Evolutionary conservation across 2,329 filamentous ascomycete genomes (phyloP).

Genomic region (Hypoxylon sp.): DNA sequence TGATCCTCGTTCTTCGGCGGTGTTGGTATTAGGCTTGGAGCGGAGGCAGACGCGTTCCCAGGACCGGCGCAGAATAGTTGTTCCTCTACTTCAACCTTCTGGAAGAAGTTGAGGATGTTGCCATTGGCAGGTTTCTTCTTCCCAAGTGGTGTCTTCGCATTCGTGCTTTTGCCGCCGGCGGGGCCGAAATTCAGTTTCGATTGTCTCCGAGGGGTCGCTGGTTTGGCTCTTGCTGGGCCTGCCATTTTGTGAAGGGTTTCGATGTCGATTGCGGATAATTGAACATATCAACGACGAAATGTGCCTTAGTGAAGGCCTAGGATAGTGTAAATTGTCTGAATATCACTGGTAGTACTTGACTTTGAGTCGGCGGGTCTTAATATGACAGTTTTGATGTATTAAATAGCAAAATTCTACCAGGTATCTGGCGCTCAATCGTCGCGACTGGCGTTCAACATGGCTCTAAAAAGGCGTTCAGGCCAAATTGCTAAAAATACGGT

Average conservation of each 20-base stretch:
- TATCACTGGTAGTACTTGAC: background rate
- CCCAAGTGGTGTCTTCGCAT: conserved; percentile 45
- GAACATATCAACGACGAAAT: conserved; percentile 11
- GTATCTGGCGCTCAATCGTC: conserved; percentile 1
- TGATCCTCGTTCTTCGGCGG: conserved; percentile 51
- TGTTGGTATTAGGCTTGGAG: conserved; percentile 25
- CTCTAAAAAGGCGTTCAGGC: conserved; percentile 7
- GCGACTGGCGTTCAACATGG: background rate
- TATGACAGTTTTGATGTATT: conserved; percentile 1
- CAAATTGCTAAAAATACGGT: conserved; percentile 5
- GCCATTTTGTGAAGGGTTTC: conserved; percentile 37
- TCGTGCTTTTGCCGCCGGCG: conserved; percentile 35
- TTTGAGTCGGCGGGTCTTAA: background rate
- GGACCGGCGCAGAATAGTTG: conserved; percentile 68
- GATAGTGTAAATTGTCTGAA: background rate
- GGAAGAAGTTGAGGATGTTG: conserved; percentile 82
- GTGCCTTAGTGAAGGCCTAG: background rate
- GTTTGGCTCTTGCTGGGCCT: conserved; percentile 38
- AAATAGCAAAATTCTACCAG: background rate
- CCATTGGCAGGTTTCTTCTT: conserved; percentile 65
- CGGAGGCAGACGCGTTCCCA: conserved; percentile 50
- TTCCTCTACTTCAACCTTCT: conserved; percentile 74
- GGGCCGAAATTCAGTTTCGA: conserved; percentile 53
- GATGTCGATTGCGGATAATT: conserved; percentile 9
- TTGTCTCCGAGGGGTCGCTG: conserved; percentile 48